A percentile compares a stretch with the other conserved stretches of the same genome.
Evolutionary conservation across 306 rosid genomes (phyloP).

Genomic region (Rosa persica): DNA sequence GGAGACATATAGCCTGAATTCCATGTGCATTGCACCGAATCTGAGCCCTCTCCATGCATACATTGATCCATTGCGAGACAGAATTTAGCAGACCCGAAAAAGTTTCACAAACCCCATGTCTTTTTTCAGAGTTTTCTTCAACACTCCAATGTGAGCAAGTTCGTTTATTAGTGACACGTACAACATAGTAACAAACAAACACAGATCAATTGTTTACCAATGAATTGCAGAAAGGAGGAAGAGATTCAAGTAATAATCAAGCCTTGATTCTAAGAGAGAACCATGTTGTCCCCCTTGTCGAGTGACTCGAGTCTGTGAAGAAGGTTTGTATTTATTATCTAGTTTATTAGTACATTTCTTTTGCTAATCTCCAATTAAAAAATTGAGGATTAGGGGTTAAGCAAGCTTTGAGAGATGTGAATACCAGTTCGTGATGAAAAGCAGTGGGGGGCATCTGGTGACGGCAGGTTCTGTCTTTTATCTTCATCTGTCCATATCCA

Average conservation of each 20-base stretch:
- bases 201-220: neutral
- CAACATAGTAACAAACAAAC: neutral
- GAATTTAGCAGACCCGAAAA: neutral
- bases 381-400: neutral
- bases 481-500: neutral
- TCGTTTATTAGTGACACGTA: neutral
- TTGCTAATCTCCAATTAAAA: neutral
- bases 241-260: neutral
- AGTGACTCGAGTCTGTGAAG: conserved; percentile 1
- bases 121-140: neutral
- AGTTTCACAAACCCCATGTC: neutral
- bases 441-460: neutral
- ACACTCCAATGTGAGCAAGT: neutral
- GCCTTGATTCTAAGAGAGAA: neutral
- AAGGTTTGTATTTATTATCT: neutral
- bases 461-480: neutral
- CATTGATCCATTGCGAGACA: neutral
- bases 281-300: neutral
- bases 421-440: neutral
- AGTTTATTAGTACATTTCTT: neutral
- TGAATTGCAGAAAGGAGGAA: conserved; percentile 3
- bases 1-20: neutral
- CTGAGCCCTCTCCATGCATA: neutral
- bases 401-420: neutral
- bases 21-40: neutral